phyloP scores from a whole-genome alignment of 768 basidiomycete genomes.

The Cubamyces sp. region DNA sequence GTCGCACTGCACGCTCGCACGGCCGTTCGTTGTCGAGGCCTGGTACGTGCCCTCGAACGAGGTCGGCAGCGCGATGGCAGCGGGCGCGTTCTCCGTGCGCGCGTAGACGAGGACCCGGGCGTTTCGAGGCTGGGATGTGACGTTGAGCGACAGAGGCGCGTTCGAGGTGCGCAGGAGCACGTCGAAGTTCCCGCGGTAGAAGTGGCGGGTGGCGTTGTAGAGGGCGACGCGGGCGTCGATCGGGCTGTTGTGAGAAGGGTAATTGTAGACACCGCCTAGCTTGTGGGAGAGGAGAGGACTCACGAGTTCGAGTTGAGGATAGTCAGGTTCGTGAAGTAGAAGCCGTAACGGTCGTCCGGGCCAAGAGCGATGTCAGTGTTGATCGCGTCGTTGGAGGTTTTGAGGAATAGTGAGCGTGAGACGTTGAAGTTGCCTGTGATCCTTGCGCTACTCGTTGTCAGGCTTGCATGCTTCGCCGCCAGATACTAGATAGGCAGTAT shows the following conservation, averaged over 20 bases:
- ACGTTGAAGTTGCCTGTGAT: constrained; percentile 50
- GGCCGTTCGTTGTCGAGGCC: constrained; percentile 25
- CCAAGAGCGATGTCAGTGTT: constrained; percentile 42
- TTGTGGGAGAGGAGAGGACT: constrained; percentile 20
- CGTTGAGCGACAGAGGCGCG: constrained; percentile 33
- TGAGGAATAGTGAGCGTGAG: constrained; percentile 39
- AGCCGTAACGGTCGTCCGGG: constrained; percentile 29
- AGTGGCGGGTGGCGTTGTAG: constrained; percentile 13
- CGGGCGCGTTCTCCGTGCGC: constrained; percentile 26
- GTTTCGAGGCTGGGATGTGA: constrained; percentile 36
- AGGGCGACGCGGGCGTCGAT: constrained; percentile 29
- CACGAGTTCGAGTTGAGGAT: constrained; percentile 50
- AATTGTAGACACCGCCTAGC: too few species aligned
- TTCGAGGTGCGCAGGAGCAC: constrained; percentile 41
- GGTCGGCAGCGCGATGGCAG: constrained; percentile 37
- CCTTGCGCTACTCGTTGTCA: constrained; percentile 47
- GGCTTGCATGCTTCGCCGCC: constrained; percentile 30
- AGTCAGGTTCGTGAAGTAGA: constrained; percentile 33
- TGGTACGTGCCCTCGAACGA: constrained; percentile 46
- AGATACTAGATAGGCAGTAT: constrained; percentile 36
- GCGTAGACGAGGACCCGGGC: too few species aligned
- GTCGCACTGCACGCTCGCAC: constrained; percentile 9
- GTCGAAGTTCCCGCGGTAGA: constrained; percentile 37
- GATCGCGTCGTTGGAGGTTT: constrained; percentile 47
- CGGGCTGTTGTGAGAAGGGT: constrained; percentile 20